These are phyloP conservation scores for Boletus rex-veris DNA, from an alignment of 768 basidiomycete genomes.

Conservation along the genomic window DNA sequence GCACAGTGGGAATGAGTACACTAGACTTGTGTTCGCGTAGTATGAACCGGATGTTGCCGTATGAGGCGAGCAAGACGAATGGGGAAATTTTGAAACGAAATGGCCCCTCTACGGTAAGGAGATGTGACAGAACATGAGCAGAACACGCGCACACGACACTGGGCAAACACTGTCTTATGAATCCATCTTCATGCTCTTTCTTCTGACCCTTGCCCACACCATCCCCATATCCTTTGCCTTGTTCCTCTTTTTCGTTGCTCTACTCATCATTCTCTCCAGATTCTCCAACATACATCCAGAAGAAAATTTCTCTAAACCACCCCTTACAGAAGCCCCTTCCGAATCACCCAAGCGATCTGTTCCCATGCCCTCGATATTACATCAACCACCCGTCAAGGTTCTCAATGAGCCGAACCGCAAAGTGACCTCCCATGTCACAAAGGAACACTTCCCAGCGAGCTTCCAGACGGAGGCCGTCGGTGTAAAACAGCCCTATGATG, in stretches of 20 bases:
- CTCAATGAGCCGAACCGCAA: constrained; percentile 3
- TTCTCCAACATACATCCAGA: neutral
- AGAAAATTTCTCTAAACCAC: neutral
- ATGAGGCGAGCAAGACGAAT: neutral
- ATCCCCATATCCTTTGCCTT: neutral
- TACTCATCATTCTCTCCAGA: constrained; percentile 6
- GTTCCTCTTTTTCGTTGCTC: neutral
- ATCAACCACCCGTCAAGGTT: constrained; percentile 6
- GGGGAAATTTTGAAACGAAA: constrained; percentile 7
- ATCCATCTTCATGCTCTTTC: constrained; percentile 2
- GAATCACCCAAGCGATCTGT: neutral
- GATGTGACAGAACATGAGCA: constrained; percentile 27
- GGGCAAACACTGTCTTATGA: neutral
- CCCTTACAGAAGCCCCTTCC: neutral
- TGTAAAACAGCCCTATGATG: constrained; percentile 57
- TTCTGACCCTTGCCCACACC: constrained; percentile 11
- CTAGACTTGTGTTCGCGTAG: no score
- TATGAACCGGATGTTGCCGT: neutral
- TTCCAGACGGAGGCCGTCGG: constrained; percentile 11
- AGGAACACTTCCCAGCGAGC: neutral
- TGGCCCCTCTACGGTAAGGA: no score
- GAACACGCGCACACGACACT: constrained; percentile 18
- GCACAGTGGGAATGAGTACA: no score
- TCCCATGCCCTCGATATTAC: constrained; percentile 20
- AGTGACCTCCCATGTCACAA: neutral